Evolutionary conservation across 1,139 yeast species (phyloP).

Genomic region (Kodamaea arcana): DNA sequence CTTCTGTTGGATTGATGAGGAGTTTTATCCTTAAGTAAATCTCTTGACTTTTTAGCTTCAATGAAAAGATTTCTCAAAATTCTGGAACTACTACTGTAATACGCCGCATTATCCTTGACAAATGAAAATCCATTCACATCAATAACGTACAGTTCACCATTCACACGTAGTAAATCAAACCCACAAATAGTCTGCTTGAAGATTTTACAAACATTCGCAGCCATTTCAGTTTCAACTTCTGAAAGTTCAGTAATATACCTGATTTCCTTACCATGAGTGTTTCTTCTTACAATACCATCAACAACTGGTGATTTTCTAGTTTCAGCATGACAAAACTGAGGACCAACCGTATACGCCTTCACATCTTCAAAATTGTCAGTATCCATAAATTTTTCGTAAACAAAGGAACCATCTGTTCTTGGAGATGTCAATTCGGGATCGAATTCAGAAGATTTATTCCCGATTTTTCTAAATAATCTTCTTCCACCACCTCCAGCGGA

Average conservation of each 20-base stretch:
- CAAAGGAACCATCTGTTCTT: conserved; percentile 85
- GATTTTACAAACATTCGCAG: conserved; percentile 64
- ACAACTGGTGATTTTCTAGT: conserved; percentile 98
- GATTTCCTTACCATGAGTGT: conserved; percentile 96
- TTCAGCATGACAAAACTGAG: conserved; percentile 90
- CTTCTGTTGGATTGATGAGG: conserved; percentile 39
- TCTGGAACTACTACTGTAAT: conserved; percentile 79
- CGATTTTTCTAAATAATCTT: conserved; percentile 87
- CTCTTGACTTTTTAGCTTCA: conserved; percentile 48
- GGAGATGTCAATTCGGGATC: conserved; percentile 76
- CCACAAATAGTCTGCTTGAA: conserved; percentile 98
- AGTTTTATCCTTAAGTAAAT: conserved; percentile 35
- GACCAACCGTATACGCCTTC: conserved; percentile 96
- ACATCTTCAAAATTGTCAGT: conserved; percentile 98
- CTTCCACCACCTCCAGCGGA: conserved; percentile 98
- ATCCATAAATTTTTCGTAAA: conserved; percentile 94
- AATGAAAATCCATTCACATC: conserved; percentile 98
- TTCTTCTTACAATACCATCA: conserved; percentile 95
- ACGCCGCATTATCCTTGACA: conserved; percentile 85
- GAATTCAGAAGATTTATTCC: conserved; percentile 94
- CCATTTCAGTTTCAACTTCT: conserved; percentile 74
- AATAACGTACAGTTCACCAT: conserved; percentile 86
- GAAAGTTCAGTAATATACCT: conserved; percentile 81
- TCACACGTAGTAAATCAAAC: conserved; percentile 85
- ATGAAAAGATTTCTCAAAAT: conserved; percentile 73